phyloP scores from a whole-genome alignment of 345 rosid species.

The Pugionium cornutum region DNA sequence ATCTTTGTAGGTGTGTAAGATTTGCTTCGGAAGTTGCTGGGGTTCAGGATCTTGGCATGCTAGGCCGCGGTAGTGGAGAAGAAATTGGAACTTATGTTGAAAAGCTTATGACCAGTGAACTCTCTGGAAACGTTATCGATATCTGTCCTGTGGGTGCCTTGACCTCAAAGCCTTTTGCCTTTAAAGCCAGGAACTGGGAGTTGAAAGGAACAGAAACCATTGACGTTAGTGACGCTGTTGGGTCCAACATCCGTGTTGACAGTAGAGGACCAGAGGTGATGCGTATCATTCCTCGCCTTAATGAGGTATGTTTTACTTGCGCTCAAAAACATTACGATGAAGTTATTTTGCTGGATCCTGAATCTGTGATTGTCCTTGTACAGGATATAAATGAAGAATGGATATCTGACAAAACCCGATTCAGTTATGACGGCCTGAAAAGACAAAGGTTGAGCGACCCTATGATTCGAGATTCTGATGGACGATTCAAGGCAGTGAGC shows the following conservation, averaged over 20 bases:
- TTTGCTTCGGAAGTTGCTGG: conserved; percentile 99
- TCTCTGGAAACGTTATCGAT: conserved; percentile 96
- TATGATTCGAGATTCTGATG: conserved; percentile 93
- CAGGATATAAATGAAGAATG: conserved; percentile 99
- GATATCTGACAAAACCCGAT: conserved; percentile 99
- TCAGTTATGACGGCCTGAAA: conserved; percentile 94
- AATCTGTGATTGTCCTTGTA: conserved; percentile 29
- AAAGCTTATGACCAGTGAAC: conserved; percentile 98
- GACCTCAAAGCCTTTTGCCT: conserved; percentile 97
- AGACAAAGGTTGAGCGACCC: conserved; percentile 99
- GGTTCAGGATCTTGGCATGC: conserved; percentile 93
- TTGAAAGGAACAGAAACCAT: conserved; percentile 94
- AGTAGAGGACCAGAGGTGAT: conserved; percentile 98
- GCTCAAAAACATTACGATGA: neutral
- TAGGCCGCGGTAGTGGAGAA: conserved; percentile 99
- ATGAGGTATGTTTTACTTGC: conserved; percentile 61
- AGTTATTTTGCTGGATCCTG: conserved; percentile 14
- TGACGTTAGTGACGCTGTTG: conserved; percentile 96
- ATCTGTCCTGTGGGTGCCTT: conserved; percentile 99
- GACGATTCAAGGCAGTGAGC: conserved; percentile 81
- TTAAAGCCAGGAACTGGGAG: conserved; percentile 99
- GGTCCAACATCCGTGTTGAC: conserved; percentile 94
- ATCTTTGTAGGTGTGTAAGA: conserved; percentile 78
- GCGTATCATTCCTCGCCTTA: conserved; percentile 87
- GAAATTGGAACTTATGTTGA: conserved; percentile 99